These are phyloP conservation scores for Priceomyces carsonii DNA, from an alignment of 805 yeast species.

Conservation along the genomic window DNA sequence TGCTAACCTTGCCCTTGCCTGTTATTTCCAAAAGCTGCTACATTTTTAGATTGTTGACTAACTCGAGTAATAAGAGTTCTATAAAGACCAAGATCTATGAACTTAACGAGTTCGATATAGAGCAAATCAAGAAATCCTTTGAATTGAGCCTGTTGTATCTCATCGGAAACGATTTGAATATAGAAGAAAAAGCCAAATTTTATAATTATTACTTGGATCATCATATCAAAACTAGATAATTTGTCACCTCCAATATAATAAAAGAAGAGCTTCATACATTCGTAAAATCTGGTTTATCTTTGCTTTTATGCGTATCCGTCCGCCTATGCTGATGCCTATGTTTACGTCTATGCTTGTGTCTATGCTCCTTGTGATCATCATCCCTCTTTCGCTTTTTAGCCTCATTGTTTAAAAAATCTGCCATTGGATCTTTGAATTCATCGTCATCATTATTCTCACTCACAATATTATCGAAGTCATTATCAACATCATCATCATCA, in stretches of 20 bases:
- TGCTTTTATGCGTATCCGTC: constrained; percentile 4
- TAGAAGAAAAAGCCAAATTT: constrained; percentile 31
- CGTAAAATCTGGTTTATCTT: not conserved
- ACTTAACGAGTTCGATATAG: constrained; percentile 16
- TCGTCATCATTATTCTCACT: constrained; percentile 16
- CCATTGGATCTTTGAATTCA: constrained; percentile 38
- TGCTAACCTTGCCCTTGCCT: constrained; percentile 40
- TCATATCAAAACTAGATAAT: not conserved
- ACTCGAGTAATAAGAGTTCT: constrained; percentile 16
- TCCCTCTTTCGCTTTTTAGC: constrained; percentile 20
- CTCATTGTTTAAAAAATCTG: constrained; percentile 11
- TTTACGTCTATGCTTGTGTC: constrained; percentile 1
- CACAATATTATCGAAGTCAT: not conserved
- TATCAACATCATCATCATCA: constrained; percentile 3
- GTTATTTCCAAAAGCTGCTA: constrained; percentile 19
- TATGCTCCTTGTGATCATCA: constrained; percentile 13
- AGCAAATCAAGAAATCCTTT: constrained; percentile 23
- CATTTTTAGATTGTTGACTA: constrained; percentile 22
- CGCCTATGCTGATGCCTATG: constrained; percentile 3
- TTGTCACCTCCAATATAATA: not conserved
- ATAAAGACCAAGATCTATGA: constrained; percentile 30
- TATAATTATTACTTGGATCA: constrained; percentile 19
- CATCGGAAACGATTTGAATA: constrained; percentile 28
- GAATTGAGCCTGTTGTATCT: constrained; percentile 32
- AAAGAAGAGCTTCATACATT: not conserved